Conservation (phyloP, 306 rosid species). For the Trichosanthes truncata region DNA sequence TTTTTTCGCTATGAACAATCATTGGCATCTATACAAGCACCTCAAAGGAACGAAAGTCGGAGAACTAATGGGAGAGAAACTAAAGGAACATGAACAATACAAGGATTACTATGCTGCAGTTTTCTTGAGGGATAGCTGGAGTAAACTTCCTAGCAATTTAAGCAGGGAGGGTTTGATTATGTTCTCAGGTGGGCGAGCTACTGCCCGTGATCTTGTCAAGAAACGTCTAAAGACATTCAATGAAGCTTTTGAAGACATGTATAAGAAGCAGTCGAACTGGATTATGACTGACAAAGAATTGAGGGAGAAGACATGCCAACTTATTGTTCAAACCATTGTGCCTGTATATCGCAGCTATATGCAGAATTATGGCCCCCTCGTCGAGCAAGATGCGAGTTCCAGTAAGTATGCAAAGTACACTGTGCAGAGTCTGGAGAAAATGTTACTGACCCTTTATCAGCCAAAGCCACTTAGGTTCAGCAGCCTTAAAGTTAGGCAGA, state of each 20-base stretch:
- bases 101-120: constrained; percentile 55
- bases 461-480: constrained; percentile 66
- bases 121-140: constrained; percentile 88
- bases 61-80: constrained; percentile 54
- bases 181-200: constrained; percentile 96
- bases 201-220: constrained; percentile 98
- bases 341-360: constrained; percentile 98
- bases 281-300: constrained; percentile 58
- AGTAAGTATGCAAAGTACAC: constrained; percentile 76
- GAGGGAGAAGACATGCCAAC: constrained; percentile 86
- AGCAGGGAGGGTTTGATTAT: constrained; percentile 92
- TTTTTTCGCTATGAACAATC: constrained; percentile 86
- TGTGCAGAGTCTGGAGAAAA: constrained; percentile 83
- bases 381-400: constrained; percentile 83
- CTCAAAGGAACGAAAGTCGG: constrained; percentile 82
- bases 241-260: constrained; percentile 83
- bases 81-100: constrained; percentile 70
- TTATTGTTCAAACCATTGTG: constrained; percentile 83
- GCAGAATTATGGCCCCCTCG: constrained; percentile 98
- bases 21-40: constrained; percentile 79
- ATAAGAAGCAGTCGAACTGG: constrained; percentile 65
- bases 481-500: constrained; percentile 66
- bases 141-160: constrained; percentile 82
- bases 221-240: constrained; percentile 84
- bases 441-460: constrained; percentile 65